Evolutionary conservation across 2,329 filamentous ascomycete species (phyloP).

Genomic region (Apiospora saccharicola): DNA sequence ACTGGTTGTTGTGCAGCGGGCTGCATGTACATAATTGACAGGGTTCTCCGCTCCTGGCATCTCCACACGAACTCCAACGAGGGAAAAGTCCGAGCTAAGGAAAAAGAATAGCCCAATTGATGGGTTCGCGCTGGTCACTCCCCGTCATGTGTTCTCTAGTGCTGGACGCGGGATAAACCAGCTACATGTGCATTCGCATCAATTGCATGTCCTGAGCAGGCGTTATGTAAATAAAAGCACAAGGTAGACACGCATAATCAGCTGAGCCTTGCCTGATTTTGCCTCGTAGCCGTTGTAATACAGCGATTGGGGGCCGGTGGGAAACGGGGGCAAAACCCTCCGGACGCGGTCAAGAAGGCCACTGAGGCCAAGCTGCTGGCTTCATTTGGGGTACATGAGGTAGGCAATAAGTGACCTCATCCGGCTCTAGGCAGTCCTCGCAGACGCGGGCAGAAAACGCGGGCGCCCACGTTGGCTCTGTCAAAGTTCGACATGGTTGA

Average conservation of each 20-base stretch:
- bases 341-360: not conserved
- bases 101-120: not conserved
- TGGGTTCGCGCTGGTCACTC: not conserved
- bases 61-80: conserved; percentile 17
- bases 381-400: not conserved
- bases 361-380: not conserved
- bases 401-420: conserved; percentile 3
- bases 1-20: not conserved
- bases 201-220: not conserved
- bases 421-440: not conserved
- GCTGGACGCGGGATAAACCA: not conserved
- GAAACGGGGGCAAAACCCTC: not conserved
- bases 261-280: conserved; percentile 4
- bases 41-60: conserved; percentile 12
- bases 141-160: conserved; percentile 8
- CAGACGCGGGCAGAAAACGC: not conserved
- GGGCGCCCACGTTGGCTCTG: conserved; percentile 1
- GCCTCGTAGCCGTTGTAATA: not conserved
- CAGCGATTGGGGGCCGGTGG: not conserved
- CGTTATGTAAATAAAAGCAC: not conserved
- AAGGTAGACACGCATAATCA: not conserved
- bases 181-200: not conserved
- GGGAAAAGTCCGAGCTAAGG: not conserved
- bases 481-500: not conserved
- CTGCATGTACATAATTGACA: conserved; percentile 2